phyloP scores from a whole-genome alignment of 192 early-diverging fungal species.

The Podila minutissima region DNA sequence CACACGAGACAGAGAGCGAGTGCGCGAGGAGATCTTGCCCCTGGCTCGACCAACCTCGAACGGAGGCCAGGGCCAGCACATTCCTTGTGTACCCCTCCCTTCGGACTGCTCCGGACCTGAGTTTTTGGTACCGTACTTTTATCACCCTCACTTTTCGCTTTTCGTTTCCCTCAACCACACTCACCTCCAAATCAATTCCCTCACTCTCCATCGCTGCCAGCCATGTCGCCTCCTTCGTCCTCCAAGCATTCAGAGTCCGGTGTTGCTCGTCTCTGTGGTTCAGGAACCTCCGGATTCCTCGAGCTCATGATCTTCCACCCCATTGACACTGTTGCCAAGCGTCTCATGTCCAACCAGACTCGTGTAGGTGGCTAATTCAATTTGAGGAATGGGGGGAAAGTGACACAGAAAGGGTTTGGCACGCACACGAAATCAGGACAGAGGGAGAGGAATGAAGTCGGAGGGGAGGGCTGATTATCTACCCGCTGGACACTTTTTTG shows the following conservation, averaged over 20 bases:
- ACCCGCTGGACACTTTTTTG: too few relatives aligned
- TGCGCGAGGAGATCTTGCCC: not conserved
- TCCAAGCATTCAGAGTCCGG: slow-evolving; percentile 86
- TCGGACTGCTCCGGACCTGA: too few relatives aligned
- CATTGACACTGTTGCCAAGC: slow-evolving; percentile 98
- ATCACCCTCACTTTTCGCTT: too few relatives aligned
- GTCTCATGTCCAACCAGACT: slow-evolving; percentile 94
- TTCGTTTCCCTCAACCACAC: slow-evolving; percentile 1
- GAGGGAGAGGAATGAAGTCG: not conserved
- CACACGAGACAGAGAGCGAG: not conserved
- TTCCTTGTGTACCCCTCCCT: too few relatives aligned
- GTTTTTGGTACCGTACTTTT: too few relatives aligned
- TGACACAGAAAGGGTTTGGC: not conserved
- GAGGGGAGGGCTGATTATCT: not conserved
- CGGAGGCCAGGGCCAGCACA: too few relatives aligned
- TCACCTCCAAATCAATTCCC: slow-evolving; percentile 2
- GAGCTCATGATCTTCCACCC: slow-evolving; percentile 98
- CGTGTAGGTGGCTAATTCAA: slow-evolving; percentile 60
- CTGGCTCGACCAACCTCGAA: too few relatives aligned
- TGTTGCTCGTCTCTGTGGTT: slow-evolving; percentile 89
- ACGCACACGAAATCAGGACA: not conserved
- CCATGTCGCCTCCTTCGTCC: slow-evolving; percentile 56
- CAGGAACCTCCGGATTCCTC: slow-evolving; percentile 91
- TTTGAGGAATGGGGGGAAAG: too few relatives aligned
- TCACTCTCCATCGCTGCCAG: slow-evolving; percentile 1